Base-by-base conservation (phyloP, 2,329 filamentous ascomycete species). In the Beauveria varroae region DNA sequence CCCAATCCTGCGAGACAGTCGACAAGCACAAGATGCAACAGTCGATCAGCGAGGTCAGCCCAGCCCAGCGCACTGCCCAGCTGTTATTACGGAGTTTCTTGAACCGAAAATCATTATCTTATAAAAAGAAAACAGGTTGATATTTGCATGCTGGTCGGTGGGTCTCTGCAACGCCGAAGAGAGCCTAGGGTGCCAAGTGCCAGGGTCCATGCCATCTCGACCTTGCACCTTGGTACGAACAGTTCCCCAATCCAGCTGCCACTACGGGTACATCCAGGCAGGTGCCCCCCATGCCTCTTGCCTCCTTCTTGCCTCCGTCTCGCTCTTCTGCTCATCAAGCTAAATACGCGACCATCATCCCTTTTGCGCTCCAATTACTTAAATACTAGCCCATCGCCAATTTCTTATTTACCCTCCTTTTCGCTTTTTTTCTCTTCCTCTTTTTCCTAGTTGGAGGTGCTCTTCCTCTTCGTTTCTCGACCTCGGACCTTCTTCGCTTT, bases 351-450 rank as follows among this genome's bases (percentile, higher is more conserved):
- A 54, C 34, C 34, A 37, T 14, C 50, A 55, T 34, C 34, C 30
- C 24, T 7, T 41, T 43, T 24, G 20, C 24, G 12, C 58, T 49
- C 14, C 6, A 40, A 40, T 49, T 55, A 52, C 40, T 54, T 54
- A 55, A 55, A 59, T 56, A 62, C 55, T 60, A 52, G 41, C 22
- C 54, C 43, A 63, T 49, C 60, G 34, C 59, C 55, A 44, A 56
- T 50, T 26, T 34, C 53, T 56, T 44, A 52, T 51, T 52, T 43
- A 51, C 43, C 49, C 34, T 40, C 54, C 44, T 12, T 58, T 41
- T 47, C 41, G 22, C 28, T 53, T 22, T 49, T 24, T 30, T 59
- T 53, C 30, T 7, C 37, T 44, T 46, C 54, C 24, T 44, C n/a
- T 40, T 22, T 49, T 58, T 3, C 43, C 14, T 28, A 41, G 49